A percentile compares a stretch with the other conserved stretches of the same genome.
These are phyloP conservation scores for Cicer judaicum DNA, from an alignment of 306 rosid species.

Conservation along the genomic window DNA sequence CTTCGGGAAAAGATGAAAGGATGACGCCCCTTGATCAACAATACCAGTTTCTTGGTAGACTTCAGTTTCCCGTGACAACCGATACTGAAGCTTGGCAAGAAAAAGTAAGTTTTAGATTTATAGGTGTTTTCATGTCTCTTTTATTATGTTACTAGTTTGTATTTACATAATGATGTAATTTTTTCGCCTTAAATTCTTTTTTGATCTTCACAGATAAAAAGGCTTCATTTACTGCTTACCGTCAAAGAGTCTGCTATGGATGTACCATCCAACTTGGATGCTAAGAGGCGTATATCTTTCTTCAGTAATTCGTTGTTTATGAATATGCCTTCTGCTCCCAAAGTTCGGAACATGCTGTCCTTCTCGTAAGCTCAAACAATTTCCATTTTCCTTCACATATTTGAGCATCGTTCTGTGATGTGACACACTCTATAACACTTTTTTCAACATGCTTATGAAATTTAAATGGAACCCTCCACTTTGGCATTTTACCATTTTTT, in stretches of 20 bases:
- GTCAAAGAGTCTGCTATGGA: slow-evolving; percentile 99
- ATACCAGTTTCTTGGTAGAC: slow-evolving; percentile 61
- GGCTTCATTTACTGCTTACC: slow-evolving; percentile 89
- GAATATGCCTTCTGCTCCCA: slow-evolving; percentile 96
- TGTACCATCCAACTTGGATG: slow-evolving; percentile 96
- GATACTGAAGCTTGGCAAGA: slow-evolving; percentile 89
- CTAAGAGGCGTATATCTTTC: slow-evolving; percentile 91
- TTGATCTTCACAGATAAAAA: slow-evolving; percentile 67
- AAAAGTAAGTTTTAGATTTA: slow-evolving; percentile 60
- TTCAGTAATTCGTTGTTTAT: slow-evolving; percentile 94
- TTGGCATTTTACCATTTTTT: slow-evolving; percentile 6
- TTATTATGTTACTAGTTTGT: slow-evolving; percentile 26
- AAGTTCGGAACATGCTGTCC: slow-evolving; percentile 93
- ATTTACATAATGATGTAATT: slow-evolving; percentile 18
- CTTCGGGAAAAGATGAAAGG: slow-evolving; percentile 64
- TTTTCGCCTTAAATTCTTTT: slow-evolving; percentile 35
- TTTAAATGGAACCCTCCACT: not conserved
- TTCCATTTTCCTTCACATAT: slow-evolving; percentile 24
- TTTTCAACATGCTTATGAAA: not conserved
- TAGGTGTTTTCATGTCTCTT: slow-evolving; percentile 8
- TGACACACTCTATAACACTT: slow-evolving; percentile 5
- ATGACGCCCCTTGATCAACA: slow-evolving; percentile 75
- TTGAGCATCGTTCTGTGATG: slow-evolving; percentile 27
- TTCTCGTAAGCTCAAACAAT: slow-evolving; percentile 76
- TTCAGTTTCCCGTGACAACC: slow-evolving; percentile 66